These are phyloP conservation scores for Tuber microsphaerosporum DNA, from an alignment of 495 filamentous ascomycete species.

Conservation along the genomic window DNA sequence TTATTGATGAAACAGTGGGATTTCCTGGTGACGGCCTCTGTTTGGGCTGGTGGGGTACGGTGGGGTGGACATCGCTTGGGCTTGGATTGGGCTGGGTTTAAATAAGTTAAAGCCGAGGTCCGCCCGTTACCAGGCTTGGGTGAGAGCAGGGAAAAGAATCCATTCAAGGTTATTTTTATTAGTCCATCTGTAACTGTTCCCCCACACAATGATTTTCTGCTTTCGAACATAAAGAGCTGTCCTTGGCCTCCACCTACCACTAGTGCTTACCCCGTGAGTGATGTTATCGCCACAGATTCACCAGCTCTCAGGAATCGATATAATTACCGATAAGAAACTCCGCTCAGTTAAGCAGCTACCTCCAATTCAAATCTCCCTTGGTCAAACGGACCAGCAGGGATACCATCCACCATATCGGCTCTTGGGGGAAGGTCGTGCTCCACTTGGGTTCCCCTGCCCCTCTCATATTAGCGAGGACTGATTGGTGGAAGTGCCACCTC, in stretches of 20 bases:
- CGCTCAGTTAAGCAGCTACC: constrained; percentile 13
- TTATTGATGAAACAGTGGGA: too few species aligned
- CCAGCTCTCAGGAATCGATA: neutral
- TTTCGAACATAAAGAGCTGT: neutral
- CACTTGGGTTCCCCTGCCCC: constrained; percentile 40
- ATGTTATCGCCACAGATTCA: neutral
- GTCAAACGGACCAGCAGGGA: constrained; percentile 23
- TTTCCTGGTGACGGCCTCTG: too few species aligned
- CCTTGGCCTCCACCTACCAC: neutral
- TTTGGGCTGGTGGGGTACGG: too few species aligned
- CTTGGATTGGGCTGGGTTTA: too few species aligned
- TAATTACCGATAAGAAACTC: neutral
- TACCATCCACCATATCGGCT: constrained; percentile 34
- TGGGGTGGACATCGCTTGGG: too few species aligned
- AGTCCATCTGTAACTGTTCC: neutral
- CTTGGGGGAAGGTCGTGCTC: constrained; percentile 37
- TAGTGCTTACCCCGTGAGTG: neutral
- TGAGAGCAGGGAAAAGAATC: neutral
- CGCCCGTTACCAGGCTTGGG: too few species aligned
- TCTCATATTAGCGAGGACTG: constrained; percentile 40
- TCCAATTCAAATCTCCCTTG: constrained; percentile 37
- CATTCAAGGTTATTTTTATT: neutral
- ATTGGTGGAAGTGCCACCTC: constrained; percentile 39
- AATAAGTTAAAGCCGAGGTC: too few species aligned
- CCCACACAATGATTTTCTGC: neutral